Evolutionary conservation across 805 yeast genomes (phyloP).

Genomic region (Maudiozyma bulderi): DNA sequence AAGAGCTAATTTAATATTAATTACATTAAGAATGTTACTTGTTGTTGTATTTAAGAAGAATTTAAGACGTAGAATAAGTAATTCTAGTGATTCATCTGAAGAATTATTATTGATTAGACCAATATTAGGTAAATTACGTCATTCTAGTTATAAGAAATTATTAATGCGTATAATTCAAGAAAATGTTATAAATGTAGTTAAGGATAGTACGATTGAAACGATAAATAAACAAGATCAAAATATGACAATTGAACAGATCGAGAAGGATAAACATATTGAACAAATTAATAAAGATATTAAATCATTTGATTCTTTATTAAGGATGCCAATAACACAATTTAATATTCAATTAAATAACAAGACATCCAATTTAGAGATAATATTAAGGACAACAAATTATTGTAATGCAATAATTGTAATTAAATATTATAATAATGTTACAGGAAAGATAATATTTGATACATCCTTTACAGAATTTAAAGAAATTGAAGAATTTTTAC

Average conservation of each 20-base stretch:
- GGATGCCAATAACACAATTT: constrained; percentile 17
- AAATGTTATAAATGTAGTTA: constrained; percentile 16
- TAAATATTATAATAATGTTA: constrained; percentile 7
- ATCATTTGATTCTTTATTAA: constrained; percentile 16
- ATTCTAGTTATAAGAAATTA: constrained; percentile 22
- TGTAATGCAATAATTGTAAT: constrained; percentile 24
- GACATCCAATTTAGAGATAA: constrained; percentile 10
- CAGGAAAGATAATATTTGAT: constrained; percentile 11
- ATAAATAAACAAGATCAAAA: background rate
- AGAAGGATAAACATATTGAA: constrained; percentile 10
- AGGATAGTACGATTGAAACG: constrained; percentile 6
- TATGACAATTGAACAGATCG: background rate
- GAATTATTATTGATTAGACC: constrained; percentile 23
- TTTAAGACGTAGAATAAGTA: constrained; percentile 18
- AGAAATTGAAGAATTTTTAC: constrained; percentile 28
- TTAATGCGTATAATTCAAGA: constrained; percentile 21
- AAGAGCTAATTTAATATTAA: constrained; percentile 29
- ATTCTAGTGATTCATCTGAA: constrained; percentile 2
- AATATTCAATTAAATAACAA: constrained; percentile 6
- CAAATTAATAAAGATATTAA: constrained; percentile 19
- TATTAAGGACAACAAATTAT: constrained; percentile 24
- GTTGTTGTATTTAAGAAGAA: constrained; percentile 34
- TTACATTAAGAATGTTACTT: constrained; percentile 28
- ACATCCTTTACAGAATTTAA: constrained; percentile 27
- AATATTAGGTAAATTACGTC: constrained; percentile 26